Evolutionary conservation across 495 filamentous ascomycete species (phyloP).

Genomic region (Aspergillus bridgeri): DNA sequence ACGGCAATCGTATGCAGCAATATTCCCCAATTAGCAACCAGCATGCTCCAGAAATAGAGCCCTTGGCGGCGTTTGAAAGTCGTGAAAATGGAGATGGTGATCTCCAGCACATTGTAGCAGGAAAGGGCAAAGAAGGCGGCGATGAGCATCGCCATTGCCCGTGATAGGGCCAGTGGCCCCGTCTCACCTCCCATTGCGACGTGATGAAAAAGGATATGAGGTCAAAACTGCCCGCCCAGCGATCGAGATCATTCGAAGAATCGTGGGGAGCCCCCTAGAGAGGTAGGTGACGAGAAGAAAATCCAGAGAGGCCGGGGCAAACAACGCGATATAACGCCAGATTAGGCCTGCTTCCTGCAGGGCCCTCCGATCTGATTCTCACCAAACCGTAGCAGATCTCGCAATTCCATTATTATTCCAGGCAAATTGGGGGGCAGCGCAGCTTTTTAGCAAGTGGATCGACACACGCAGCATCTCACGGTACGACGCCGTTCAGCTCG

Average conservation of each 20-base stretch:
- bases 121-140: constrained; percentile 33
- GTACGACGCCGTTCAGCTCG: background rate
- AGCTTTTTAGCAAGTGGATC: background rate
- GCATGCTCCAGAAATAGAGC: constrained; percentile 46
- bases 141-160: constrained; percentile 27
- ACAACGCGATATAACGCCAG: background rate
- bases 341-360: background rate
- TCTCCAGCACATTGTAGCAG: constrained; percentile 37
- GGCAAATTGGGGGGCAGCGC: background rate
- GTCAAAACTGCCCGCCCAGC: background rate
- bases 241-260: background rate
- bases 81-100: constrained; percentile 34
- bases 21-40: constrained; percentile 28
- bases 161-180: constrained; percentile 16
- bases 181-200: constrained; percentile 22
- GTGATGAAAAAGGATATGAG: background rate
- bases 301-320: background rate
- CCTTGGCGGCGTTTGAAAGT: constrained; percentile 37
- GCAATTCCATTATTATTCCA: background rate
- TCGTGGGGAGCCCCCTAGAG: background rate
- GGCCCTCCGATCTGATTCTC: background rate
- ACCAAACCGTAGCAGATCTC: background rate
- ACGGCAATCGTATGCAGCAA: constrained; percentile 24
- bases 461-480: background rate
- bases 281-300: background rate